phyloP scores from a whole-genome alignment of 805 yeast genomes.

The Wickerhamiella galacta region DNA sequence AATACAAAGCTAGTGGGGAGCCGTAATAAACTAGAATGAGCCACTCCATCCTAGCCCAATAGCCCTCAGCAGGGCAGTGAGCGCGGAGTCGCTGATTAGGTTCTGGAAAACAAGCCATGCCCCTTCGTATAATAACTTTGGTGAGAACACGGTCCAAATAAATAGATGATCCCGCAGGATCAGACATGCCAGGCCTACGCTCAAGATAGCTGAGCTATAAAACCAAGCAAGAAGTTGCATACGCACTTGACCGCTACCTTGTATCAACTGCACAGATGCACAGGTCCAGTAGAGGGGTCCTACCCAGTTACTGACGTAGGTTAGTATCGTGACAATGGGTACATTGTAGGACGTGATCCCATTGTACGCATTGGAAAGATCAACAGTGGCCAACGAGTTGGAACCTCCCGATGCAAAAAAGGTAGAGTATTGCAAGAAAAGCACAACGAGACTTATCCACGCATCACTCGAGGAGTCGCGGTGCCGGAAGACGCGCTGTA shows the following conservation, averaged over 20 bases:
- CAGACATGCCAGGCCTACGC: constrained; percentile 37
- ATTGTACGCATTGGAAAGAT: constrained; percentile 80
- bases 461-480: constrained; percentile 7
- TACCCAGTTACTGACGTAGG: constrained; percentile 71
- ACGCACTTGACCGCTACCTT: constrained; percentile 25
- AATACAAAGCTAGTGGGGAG: too few species aligned
- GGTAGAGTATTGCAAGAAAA: constrained; percentile 54
- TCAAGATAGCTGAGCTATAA: constrained; percentile 7
- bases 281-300: constrained; percentile 73
- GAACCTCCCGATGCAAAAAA: constrained; percentile 86
- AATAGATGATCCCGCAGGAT: constrained; percentile 70
- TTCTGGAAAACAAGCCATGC: constrained; percentile 39
- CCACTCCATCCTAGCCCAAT: too few species aligned
- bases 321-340: constrained; percentile 53
- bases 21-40: too few species aligned
- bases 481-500: background rate
- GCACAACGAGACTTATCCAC: constrained; percentile 16
- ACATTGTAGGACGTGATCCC: constrained; percentile 63
- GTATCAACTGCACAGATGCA: constrained; percentile 13
- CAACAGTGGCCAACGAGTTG: constrained; percentile 81
- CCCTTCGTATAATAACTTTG: constrained; percentile 65
- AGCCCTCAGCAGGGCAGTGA: too few species aligned
- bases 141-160: constrained; percentile 96
- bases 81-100: background rate
- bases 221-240: constrained; percentile 9